Evolutionary conservation across 1,284 basidiomycete species (phyloP).

Genomic region (Ganoderma sinense): DNA sequence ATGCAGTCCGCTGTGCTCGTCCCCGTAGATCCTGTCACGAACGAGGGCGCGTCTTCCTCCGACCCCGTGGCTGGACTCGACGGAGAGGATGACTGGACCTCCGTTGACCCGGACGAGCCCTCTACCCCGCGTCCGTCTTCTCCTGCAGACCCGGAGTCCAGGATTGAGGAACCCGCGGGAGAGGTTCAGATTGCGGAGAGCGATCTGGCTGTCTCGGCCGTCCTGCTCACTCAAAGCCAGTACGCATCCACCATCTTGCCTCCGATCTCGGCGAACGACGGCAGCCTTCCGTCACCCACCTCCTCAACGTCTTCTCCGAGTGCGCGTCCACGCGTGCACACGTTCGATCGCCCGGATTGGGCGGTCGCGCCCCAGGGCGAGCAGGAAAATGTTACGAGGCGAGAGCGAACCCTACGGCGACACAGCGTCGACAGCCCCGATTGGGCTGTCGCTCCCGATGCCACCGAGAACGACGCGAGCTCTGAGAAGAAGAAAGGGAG

Average conservation of each 20-base stretch:
- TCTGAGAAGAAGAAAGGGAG: neutral
- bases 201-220: neutral
- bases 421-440: neutral
- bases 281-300: neutral
- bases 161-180: neutral
- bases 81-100: neutral
- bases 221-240: neutral
- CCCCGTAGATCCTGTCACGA: neutral
- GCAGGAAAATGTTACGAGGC: neutral
- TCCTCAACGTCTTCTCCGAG: neutral
- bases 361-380: neutral
- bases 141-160: neutral
- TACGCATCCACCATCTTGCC: neutral
- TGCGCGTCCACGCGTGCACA: neutral
- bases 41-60: neutral
- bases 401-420: neutral
- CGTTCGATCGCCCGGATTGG: neutral
- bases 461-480: neutral
- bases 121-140: neutral
- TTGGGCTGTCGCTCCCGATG: conserved; percentile 1
- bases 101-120: neutral
- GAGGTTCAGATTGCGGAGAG: neutral
- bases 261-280: neutral
- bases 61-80: neutral
- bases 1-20: neutral